Evolutionary conservation across 192 early-diverging fungal species (phyloP), one percentile per base, ranked within the genome.

Genomic region (Obelidium mucronatum): DNA sequence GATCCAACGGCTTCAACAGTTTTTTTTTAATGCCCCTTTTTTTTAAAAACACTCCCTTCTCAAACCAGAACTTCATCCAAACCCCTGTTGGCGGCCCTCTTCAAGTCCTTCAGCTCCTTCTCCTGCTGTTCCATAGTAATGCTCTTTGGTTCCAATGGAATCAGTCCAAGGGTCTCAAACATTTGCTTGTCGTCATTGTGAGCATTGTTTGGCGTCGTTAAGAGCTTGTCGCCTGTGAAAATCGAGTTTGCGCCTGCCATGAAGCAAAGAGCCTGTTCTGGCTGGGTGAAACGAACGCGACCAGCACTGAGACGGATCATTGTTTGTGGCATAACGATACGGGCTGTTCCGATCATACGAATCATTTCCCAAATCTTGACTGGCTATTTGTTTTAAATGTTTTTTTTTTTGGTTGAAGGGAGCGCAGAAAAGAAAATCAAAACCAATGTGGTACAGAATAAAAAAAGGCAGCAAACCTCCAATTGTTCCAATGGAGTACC

Each of bases 351-450:
- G 72, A 94, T 93, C 91, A 93, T 94, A 64, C 93, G 91, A 42
- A 94, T 74, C 91, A 94, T 91, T 77, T 94, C 92, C 85, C 88
- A 92, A 34, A 92, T 85, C n/a, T 90, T 86, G n/a, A 94, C 92
- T 15, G 91, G 91, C 81, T 89, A 48, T 6, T 34, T n/a, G n/a
- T n/a, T n/a, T n/a, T n/a, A n/a, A n/a, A n/a, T n/a, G n/a, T n/a
- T n/a, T n/a, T n/a, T 35, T 11, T 15, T n/a, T 31, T 63, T 44
- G 39, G 8, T 30, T n/a, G n/a, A 24, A n/a, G 33, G 3, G 8
- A 53, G 40, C n/a, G n/a, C n/a, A n/a, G n/a, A n/a, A n/a, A n/a
- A n/a, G n/a, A n/a, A n/a, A n/a, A n/a, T 39, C 63, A 40, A 65
- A 15, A n/a, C 19, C 11, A 31, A 73, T 26, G 56, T 4, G 33